A percentile compares a stretch with the other conserved stretches of the same genome.
Evolutionary conservation across 352 stramenopile species (phyloP).

Genomic region (Hyaloperonospora arabidopsidis): DNA sequence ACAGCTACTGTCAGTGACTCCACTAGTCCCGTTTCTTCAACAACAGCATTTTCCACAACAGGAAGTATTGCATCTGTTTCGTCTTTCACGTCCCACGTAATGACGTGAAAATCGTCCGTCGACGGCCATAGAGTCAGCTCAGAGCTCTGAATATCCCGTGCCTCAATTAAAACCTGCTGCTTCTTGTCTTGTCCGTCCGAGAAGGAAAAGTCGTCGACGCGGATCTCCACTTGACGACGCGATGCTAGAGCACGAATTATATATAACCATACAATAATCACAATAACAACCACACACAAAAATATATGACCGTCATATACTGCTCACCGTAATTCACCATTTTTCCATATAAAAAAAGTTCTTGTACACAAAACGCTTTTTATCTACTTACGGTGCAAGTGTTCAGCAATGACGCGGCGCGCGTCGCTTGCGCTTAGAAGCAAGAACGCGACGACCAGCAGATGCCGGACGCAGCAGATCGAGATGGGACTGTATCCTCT

Average conservation of each 20-base stretch:
- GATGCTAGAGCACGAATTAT: neutral
- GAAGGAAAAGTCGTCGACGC: slow-evolving; percentile 62
- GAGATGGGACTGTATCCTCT: slow-evolving; percentile 3
- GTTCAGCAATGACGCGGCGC: slow-evolving; percentile 28
- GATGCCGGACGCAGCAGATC: slow-evolving; percentile 15
- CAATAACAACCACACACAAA: neutral
- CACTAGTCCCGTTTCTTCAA: slow-evolving; percentile 4
- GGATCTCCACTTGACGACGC: slow-evolving; percentile 42
- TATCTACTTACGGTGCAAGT: slow-evolving; percentile 21
- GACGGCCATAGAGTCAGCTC: slow-evolving; percentile 28
- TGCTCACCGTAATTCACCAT: neutral
- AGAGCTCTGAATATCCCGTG: slow-evolving; percentile 49
- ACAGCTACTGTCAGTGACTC: slow-evolving; percentile 5
- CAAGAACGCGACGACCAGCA: slow-evolving; percentile 25
- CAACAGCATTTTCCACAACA: neutral
- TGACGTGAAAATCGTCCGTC: slow-evolving; percentile 21
- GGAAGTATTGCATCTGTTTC: slow-evolving; percentile 3
- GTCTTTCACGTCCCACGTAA: slow-evolving; percentile 26
- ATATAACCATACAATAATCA: slow-evolving; percentile 5
- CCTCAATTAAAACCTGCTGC: slow-evolving; percentile 40
- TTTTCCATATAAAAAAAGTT: neutral
- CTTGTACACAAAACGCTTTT: neutral
- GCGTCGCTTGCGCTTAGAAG: slow-evolving; percentile 31
- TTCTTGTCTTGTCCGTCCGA: slow-evolving; percentile 42
- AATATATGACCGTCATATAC: too few relatives aligned